A percentile compares a stretch with the other conserved stretches of the same genome.
phyloP scores from a whole-genome alignment of 2,329 filamentous ascomycete genomes.

The Pseudocercospora cruenta region DNA sequence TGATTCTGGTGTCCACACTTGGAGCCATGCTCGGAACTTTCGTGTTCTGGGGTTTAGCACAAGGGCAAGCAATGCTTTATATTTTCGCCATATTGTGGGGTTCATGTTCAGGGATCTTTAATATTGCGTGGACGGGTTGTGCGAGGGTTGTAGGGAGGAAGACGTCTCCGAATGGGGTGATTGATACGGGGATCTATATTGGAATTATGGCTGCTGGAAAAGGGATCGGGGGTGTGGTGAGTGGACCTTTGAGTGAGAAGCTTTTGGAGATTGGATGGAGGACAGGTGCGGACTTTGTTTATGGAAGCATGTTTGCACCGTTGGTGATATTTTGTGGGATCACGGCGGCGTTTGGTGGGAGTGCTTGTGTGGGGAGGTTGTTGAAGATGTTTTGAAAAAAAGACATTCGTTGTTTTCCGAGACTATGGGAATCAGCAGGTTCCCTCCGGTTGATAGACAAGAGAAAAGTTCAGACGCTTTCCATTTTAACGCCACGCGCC shows the following conservation, averaged over 20 bases:
- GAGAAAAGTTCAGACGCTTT: neutral
- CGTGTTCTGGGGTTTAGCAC: slow-evolving; percentile 52
- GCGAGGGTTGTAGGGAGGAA: slow-evolving; percentile 28
- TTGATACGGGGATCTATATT: slow-evolving; percentile 55
- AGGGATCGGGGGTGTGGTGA: slow-evolving; percentile 56
- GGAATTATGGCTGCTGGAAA: slow-evolving; percentile 53
- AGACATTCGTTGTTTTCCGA: neutral
- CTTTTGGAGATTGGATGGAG: slow-evolving; percentile 45
- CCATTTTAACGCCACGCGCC: neutral
- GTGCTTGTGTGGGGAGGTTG: slow-evolving; percentile 29
- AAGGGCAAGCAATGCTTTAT: slow-evolving; percentile 46
- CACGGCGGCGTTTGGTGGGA: slow-evolving; percentile 38
- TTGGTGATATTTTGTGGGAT: slow-evolving; percentile 49
- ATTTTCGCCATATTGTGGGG: slow-evolving; percentile 50
- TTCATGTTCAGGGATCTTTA: slow-evolving; percentile 45
- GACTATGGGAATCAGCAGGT: neutral
- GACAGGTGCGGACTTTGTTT: slow-evolving; percentile 44
- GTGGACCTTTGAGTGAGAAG: slow-evolving; percentile 56
- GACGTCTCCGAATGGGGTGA: slow-evolving; percentile 21
- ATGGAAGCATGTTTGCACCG: slow-evolving; percentile 48
- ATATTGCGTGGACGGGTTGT: slow-evolving; percentile 41
- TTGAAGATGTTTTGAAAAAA: slow-evolving; percentile 18
- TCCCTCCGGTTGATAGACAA: neutral
- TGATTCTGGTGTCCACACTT: slow-evolving; percentile 43
- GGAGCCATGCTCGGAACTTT: slow-evolving; percentile 44